phyloP scores from a whole-genome alignment of 176 grass and related monocot species.

The Avena atlantica region DNA sequence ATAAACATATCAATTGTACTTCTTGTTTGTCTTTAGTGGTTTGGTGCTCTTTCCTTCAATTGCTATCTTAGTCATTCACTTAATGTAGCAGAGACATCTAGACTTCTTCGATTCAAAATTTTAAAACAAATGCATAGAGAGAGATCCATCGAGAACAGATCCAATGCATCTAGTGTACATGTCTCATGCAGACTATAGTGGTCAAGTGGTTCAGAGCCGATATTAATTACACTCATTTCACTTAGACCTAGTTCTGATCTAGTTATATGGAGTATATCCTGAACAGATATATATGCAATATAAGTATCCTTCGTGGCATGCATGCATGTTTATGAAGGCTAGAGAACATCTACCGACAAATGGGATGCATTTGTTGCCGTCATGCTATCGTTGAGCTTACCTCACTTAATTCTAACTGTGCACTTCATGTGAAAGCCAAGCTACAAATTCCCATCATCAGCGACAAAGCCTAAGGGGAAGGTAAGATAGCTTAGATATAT shows the following conservation, averaged over 20 bases:
- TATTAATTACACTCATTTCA: not conserved
- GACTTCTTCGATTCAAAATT: conserved; percentile 1
- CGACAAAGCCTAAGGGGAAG: conserved; percentile 9
- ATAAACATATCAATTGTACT: conserved; percentile 42
- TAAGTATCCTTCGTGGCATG: too few relatives aligned
- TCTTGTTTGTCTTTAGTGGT: conserved; percentile 51
- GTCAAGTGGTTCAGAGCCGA: not conserved
- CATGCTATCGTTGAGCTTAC: conserved; percentile 55
- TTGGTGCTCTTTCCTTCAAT: conserved; percentile 42
- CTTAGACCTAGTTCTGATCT: not conserved
- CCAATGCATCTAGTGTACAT: not conserved
- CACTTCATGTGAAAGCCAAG: conserved; percentile 32
- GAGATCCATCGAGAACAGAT: not conserved
- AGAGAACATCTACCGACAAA: not conserved
- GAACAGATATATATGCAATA: not conserved
- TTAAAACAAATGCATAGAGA: not conserved
- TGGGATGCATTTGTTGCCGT: conserved; percentile 21
- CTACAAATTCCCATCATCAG: not conserved
- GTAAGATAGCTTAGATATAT: conserved; percentile 43
- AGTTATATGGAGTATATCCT: too few relatives aligned
- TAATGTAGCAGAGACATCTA: conserved; percentile 42
- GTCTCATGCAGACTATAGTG: not conserved
- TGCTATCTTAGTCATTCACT: conserved; percentile 42
- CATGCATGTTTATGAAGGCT: not conserved
- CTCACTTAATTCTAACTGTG: conserved; percentile 42